Conservation (phyloP, 306 rosid genomes). For the Sophora flavescens region DNA sequence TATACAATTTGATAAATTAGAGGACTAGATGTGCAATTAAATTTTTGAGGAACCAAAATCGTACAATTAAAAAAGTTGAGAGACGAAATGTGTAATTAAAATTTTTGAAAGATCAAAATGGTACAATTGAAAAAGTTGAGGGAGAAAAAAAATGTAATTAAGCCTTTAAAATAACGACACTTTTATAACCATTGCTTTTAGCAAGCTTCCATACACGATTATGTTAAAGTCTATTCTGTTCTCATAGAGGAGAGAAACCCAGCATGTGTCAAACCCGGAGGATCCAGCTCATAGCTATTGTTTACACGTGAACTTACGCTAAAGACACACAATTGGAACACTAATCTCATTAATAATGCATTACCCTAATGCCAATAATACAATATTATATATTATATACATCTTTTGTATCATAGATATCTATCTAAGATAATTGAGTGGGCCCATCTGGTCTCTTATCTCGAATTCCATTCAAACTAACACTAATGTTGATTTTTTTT, state of each 20-base stretch:
- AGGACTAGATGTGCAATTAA: too few species aligned
- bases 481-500: constrained; percentile 3
- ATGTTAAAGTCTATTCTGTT: constrained; percentile 19
- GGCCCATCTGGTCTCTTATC: constrained; percentile 34
- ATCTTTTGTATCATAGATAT: constrained; percentile 22
- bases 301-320: constrained; percentile 46
- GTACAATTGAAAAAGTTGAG: too few species aligned
- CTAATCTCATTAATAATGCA: constrained; percentile 43
- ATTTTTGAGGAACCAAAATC: too few species aligned
- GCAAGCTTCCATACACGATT: constrained; percentile 27
- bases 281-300: constrained; percentile 54
- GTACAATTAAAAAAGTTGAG: too few species aligned
- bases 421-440: constrained; percentile 42
- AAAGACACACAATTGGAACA: constrained; percentile 46
- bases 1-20: too few species aligned
- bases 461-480: constrained; percentile 42
- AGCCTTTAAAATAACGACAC: background rate
- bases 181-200: constrained; percentile 32
- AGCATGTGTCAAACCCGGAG: constrained; percentile 41
- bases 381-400: background rate
- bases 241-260: constrained; percentile 44
- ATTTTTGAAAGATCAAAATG: too few species aligned
- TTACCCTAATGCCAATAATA: constrained; percentile 46
- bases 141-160: background rate
- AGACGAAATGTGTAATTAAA: too few species aligned